Evolutionary conservation across 176 grass and related monocot genomes (phyloP), one percentile per base, ranked within the genome.

Genomic region (Miscanthus lutarioriparius): DNA sequence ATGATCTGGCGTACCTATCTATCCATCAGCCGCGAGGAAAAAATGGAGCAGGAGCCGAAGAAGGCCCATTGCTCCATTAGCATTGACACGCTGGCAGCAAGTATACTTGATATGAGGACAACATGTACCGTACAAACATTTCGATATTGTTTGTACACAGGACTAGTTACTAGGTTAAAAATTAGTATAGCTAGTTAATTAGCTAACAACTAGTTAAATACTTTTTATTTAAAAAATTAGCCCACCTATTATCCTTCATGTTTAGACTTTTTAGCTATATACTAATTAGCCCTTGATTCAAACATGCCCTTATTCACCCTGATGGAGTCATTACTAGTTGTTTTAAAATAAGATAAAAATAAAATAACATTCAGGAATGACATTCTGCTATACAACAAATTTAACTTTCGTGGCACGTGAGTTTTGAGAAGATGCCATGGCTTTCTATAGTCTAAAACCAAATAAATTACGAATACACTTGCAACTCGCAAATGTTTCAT

Each of bases 1-100:
- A 67, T 82, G 88, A 73, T 86, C 88, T 86, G 74, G 84, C 74
- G 79, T 64, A 74, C 44, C 67, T 76, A 27, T 71, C 44, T 71
- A 27, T 71, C 36, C 6, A 25, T n/a, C 22, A 25, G 58, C 61
- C 23, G 23, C 10, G 23, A 63, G 20, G 22, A 2, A 23, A 58
- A 58, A n/a, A 58, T 10, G 54, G 54, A 58, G 54, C 22, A 23
- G 54, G 54, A 16, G 2, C 6, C 45, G 20, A n/a, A n/a, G 54
- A 59, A 20, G 56, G 20, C 1, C 56, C 56, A 59, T 23, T 25
- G 8, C 54, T 58, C 63, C 37, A 78, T 43, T 59, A 16, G 19
- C 28, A 20, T 22, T 22, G 65, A 64, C 72, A 77, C 35, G 36
- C 59, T 26, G n/a, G 71, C 39, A 36, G 2, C 72, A 23, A 13